phyloP scores from a whole-genome alignment of 106 monocot genomes.

The Agapanthus africanus region DNA sequence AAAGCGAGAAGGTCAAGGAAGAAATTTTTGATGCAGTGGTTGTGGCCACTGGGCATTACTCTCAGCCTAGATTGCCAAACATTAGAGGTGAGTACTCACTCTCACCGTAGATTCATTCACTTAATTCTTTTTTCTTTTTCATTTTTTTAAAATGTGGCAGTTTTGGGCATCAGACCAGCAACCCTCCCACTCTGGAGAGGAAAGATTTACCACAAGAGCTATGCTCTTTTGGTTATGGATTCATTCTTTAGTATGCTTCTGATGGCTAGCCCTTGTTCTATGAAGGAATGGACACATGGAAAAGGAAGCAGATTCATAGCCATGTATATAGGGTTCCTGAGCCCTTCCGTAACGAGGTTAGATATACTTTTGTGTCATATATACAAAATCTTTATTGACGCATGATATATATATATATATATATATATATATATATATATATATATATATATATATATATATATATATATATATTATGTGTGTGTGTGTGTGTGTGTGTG shows the following conservation, averaged over 20 bases:
- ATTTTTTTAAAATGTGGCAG: no score
- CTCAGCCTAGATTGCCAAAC: conserved; percentile 42
- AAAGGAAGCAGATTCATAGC: conserved; percentile 51
- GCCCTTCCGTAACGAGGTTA: conserved; percentile 42
- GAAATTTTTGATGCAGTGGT: conserved; percentile 72
- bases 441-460: no score
- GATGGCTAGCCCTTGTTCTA: neutral
- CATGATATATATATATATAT: no score
- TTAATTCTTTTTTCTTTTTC: no score
- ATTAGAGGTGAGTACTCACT: conserved; percentile 35
- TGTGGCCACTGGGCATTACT: conserved; percentile 57
- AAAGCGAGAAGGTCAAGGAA: conserved; percentile 14
- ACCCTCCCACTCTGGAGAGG: no score
- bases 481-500: no score
- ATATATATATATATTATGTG: no score
- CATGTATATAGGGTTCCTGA: conserved; percentile 68
- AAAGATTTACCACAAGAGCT: no score
- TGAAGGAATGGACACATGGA: conserved; percentile 57
- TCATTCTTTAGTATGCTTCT: neutral
- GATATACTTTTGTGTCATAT: neutral
- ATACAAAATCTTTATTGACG: neutral
- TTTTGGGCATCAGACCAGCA: no score
- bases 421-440: no score
- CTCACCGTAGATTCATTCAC: neutral
- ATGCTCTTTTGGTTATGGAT: no score